Percentiles rank a stretch among this genome's conserved stretches.
Conservation (phyloP, 1,284 basidiomycete genomes). For the Pseudozyma sp. region DNA sequence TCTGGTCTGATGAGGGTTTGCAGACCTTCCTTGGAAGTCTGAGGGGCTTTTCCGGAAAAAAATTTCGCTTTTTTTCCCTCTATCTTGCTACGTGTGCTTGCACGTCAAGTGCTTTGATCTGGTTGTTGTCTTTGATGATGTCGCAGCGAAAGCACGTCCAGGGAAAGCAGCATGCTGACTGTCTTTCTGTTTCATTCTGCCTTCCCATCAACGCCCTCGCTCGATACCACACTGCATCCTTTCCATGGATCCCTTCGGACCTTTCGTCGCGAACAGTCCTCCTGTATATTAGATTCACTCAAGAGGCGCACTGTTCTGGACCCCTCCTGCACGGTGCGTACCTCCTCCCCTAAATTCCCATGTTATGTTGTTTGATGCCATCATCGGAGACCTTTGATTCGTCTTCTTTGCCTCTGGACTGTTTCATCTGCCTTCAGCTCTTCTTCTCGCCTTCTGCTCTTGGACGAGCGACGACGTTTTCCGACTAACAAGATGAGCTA, state of each 20-base stretch:
- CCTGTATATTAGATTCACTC: constrained; percentile 48
- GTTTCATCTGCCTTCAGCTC: neutral
- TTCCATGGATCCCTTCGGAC: constrained; percentile 12
- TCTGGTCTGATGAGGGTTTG: constrained; percentile 68
- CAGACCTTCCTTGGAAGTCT: constrained; percentile 70
- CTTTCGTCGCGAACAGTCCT: constrained; percentile 35
- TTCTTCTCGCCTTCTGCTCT: neutral
- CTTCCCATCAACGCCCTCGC: neutral
- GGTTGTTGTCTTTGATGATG: neutral
- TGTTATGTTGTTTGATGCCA: constrained; percentile 21
- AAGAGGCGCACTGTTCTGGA: constrained; percentile 56
- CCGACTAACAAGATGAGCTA: constrained; percentile 62
- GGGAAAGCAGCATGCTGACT: constrained; percentile 21
- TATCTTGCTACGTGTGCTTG: constrained; percentile 14
- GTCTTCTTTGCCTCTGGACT: constrained; percentile 17
- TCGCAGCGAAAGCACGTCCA: too few species aligned
- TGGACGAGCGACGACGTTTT: constrained; percentile 17
- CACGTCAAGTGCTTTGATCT: neutral
- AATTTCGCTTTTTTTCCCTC: constrained; percentile 6
- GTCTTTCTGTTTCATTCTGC: constrained; percentile 1
- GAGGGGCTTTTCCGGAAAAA: constrained; percentile 42
- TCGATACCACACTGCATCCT: neutral
- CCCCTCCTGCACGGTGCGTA: constrained; percentile 55
- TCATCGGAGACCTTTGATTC: constrained; percentile 19
- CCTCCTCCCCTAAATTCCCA: constrained; percentile 21